Base-by-base conservation (phyloP, 495 filamentous ascomycete genomes). In the Penicillium salamii region DNA sequence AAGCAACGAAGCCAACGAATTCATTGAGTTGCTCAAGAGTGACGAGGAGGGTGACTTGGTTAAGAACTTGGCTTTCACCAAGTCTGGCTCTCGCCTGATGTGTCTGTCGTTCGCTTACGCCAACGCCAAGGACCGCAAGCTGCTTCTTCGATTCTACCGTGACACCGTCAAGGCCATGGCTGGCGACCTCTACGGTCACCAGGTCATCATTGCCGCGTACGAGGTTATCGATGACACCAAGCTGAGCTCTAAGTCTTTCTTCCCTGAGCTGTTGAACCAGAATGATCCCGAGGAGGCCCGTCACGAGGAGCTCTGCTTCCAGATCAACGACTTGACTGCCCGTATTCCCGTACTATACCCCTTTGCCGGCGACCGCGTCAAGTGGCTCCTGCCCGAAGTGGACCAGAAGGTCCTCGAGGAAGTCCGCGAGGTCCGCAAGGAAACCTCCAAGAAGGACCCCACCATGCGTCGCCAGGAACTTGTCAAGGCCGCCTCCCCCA, bases 41-140 rank as follows among this genome's bases (percentile, higher is more conserved):
- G 92, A 97, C 50, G 90, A 92, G 59, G 87, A 87, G 45, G 86
- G 88, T 35, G 90, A 96, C 64, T 69, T 96, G 42, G 79, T 91
- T 34, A 91, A 95, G 75, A 96, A 96, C 61, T 78, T 99, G 68
- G 91, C 91, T 17, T 99, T 97, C 75, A 97, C 95, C 19, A 87
- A 83, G 55, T 87, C 90, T 3, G 95, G 95, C 11, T 81, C 91
- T 23, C 79, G 86, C 21, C 71, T 99, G 24, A 88, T 91, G 37
- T 91, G 83, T 59, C 72, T 93, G 21, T 79, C 85, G 19, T 70
- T 99, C 24, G 90, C 95, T 15, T 78, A 93, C 54, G 86, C 89
- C 40, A 85, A 71, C 47, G 91, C 95, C 50, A 97, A 97, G 73
- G 95, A 97, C 66, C 85, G 93, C 50, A 95, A 95, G 72, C 75